Base-by-base conservation (phyloP, 2,329 filamentous ascomycete genomes). In the Trichoderma endophyticum region DNA sequence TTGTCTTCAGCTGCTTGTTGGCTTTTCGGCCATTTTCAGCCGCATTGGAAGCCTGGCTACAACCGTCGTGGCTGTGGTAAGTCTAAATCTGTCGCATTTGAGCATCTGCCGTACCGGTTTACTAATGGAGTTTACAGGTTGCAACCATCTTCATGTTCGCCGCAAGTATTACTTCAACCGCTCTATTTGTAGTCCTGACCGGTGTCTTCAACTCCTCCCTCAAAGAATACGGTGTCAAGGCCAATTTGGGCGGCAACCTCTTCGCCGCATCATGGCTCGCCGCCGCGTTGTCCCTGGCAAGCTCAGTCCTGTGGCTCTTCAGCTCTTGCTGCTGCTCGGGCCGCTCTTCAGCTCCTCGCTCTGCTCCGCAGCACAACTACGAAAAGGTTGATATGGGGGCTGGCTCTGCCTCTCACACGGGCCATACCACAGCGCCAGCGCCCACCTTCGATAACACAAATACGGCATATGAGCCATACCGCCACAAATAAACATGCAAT, bases 281-380 rank as follows among this genome's bases (percentile, higher is more conserved):
- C 26, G 39, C 62, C 11, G 68, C 30, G 11, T 18, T 70, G 15
- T 70, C 68, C 12, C 18, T 56, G 11, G 59, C 60, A 26, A 70
- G 68, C 30, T 28, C 60, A 8, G 30, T 63, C 7, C 24, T 70
- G 5, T 70, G 68, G 68, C 68, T 70, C 18, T 63, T 70, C 32
- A 70, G 68, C 60, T 63, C 68, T 8, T 62, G 68, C 8, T 70
- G 68, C 21, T 70, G 68, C 15, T 62, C 68, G 26, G 68, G 68
- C 24, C 68, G 68, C 28, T 56, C n/a, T n/a, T 60, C 56, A 63
- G n/a, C 28, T 12, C 68, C 59, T 21, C 59, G 60, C 26, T 11
- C 48, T 62, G 3, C 57, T 12, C 32, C 26, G 12, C 34, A 70
- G 18, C 56, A 63, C 48, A 70, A 11, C 14, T 70, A 70, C 15